Base-by-base conservation (phyloP, 1,284 basidiomycete genomes). In the Cerrena zonata region DNA sequence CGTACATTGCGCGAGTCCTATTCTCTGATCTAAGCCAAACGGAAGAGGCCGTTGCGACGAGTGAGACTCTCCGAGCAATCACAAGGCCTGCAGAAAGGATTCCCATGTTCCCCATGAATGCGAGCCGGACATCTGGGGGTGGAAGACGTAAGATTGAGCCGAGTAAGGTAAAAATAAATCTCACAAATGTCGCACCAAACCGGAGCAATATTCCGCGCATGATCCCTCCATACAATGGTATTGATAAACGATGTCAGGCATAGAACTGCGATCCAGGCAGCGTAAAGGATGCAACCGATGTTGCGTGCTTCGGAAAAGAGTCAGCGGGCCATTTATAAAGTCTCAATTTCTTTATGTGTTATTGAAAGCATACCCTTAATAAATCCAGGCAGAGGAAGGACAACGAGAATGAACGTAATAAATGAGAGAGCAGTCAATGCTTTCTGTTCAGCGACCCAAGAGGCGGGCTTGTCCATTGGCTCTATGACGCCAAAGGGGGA, bases 161-260 rank as follows among this genome's bases (percentile, higher is more conserved):
- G 10, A 40, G 39, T 40, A 36, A 36, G 34, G 34, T 36, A 36
- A 7, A 7, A 5, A n/a, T 15, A 21, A 18, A 4, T 54, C 69
- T 55, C 49, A 72, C 70, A 58, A 44, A 77, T 72, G 53, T 77
- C 75, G 54, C 75, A 76, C 67, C 67, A 76, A 5, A 70, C 56
- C 0, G 69, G 69, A 0, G 66, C 61, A 0, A 49, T 48, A 48
- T 69, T 60, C 2, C 56, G 48, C 2, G 60, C 51, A 47, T 66
- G 69, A 36, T 67, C 63, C 21, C 59, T 54, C 74, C 74, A 77
- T 2, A 72, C 49, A 22, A 72, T 56, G 15, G 61, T 53, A 53
- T 76, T 70, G 37, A 74, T 53, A 42, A 60, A 56, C 13, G 54
- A 50, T 23, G 64, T 57, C 1, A 72, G n/a, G 45, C 62, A 66